Evolutionary conservation across 2,329 filamentous ascomycete species (phyloP).

Genomic region (Talaromyces sp.): DNA sequence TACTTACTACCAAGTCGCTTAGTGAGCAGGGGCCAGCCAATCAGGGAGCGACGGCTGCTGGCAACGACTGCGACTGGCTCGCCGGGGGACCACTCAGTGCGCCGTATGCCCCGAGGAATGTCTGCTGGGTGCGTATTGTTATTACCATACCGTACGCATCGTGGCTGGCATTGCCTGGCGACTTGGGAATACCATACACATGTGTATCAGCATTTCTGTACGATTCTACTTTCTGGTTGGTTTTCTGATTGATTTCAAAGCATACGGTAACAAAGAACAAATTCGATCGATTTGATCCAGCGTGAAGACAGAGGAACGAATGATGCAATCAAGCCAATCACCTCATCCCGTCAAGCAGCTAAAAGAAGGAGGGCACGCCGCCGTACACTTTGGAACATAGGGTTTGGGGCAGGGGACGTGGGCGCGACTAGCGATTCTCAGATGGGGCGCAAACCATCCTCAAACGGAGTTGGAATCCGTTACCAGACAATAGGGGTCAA

Average conservation of each 20-base stretch:
- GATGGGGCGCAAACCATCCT: slow-evolving; percentile 8
- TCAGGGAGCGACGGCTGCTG: slow-evolving; percentile 7
- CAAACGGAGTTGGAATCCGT: not conserved
- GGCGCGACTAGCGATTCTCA: slow-evolving; percentile 8
- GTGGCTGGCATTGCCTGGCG: not conserved
- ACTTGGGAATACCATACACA: no score
- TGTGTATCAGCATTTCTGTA: not conserved
- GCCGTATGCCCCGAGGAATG: slow-evolving; percentile 2
- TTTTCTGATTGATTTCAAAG: not conserved
- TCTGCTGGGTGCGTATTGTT: not conserved
- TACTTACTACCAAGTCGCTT: slow-evolving; percentile 10
- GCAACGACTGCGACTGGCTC: not conserved
- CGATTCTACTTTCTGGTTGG: not conserved
- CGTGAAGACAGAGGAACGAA: not conserved
- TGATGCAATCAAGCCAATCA: slow-evolving; percentile 2
- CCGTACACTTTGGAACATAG: not conserved
- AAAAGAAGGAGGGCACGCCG: not conserved
- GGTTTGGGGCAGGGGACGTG: not conserved
- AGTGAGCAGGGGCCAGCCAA: slow-evolving; percentile 18
- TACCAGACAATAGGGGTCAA: not conserved
- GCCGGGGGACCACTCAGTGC: not conserved
- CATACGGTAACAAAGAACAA: not conserved
- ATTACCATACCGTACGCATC: not conserved
- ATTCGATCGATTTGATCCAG: not conserved
- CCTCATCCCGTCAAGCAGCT: not conserved